Conservation (phyloP, 306 rosid species). For the Trifolium fragiferum region DNA sequence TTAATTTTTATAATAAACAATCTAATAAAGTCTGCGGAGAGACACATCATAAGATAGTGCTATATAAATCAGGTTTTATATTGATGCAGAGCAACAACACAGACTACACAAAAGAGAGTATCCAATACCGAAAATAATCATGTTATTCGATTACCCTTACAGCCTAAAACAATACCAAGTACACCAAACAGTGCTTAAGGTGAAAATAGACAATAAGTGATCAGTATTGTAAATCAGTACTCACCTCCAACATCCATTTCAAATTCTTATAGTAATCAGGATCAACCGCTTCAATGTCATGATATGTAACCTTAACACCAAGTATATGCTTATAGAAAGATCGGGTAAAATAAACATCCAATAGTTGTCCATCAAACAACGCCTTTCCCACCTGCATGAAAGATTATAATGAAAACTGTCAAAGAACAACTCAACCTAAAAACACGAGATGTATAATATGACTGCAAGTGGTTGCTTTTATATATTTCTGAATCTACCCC, state of each 20-base stretch:
- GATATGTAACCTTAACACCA: constrained; percentile 97
- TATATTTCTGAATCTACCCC: constrained; percentile 4
- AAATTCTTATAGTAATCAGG: constrained; percentile 98
- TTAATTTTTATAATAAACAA: neutral
- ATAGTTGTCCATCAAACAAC: constrained; percentile 91
- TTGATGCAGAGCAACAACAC: too few relatives aligned
- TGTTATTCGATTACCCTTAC: neutral
- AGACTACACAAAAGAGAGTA: neutral
- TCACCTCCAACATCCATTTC: constrained; percentile 99
- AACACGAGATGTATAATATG: constrained; percentile 5
- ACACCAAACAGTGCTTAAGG: neutral
- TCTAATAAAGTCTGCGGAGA: neutral
- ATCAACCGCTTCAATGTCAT: constrained; percentile 99
- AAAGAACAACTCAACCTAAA: constrained; percentile 29
- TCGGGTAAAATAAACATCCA: constrained; percentile 98
- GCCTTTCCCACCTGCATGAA: constrained; percentile 94
- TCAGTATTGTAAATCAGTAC: constrained; percentile 40
- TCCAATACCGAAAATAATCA: neutral
- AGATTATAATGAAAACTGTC: constrained; percentile 40
- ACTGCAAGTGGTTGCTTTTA: neutral
- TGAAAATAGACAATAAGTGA: constrained; percentile 18
- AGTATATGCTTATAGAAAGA: constrained; percentile 99
- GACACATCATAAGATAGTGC: neutral
- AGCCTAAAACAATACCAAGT: neutral
- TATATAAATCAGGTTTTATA: neutral